Base-by-base conservation (phyloP, 257 asterid genomes). In the Euphrasia confusa region DNA sequence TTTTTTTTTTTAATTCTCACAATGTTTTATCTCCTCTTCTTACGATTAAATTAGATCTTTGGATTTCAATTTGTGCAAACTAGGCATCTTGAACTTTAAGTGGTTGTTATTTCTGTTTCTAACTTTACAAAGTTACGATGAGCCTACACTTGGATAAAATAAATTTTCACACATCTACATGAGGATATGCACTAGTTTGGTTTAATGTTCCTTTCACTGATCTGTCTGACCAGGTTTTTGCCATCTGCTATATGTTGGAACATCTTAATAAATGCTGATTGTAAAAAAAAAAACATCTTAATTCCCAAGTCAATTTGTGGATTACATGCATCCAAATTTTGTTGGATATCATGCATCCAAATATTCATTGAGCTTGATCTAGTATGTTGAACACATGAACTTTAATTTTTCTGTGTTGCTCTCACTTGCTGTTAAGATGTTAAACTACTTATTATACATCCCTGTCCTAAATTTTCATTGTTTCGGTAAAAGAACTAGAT, bases 1-100 rank as follows among this genome's bases (percentile, higher is more conserved):
- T 74, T 7, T 63, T 45, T 76, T 74, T 7, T 63, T 80, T 78
- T 55, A 27, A 55, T 26, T 5, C 18, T 55, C 33, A 49, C 5
- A 49, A 6, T 49, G 27, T 49, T 49, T 14, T 49, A 2, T 14
- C 5, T 14, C 24, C 55, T n/a, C 2, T 49, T 14, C 24, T 15
- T 49, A 4, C 26, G 12, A 49, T 14, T 14, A 7, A 15, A 49
- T 14, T 10, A 28, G 60, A n/a, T 26, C 27, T 58, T 6, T 18
- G 26, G 50, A 50, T 65, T 6, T 18, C 15, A 39, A 50, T 65
- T 69, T 71, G 7, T 64, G 15, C 42, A 15, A 64, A 32, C 32
- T 14, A 37, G 14, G 53, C 40, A 54, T 13, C 2, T 17, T 33
- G 39, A 54, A 54, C 2, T 17, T 33, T 28, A 54, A 54, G 47